Base-by-base conservation (phyloP, 2,329 filamentous ascomycete genomes). In the Aspergillus pseudoviridinutans region DNA sequence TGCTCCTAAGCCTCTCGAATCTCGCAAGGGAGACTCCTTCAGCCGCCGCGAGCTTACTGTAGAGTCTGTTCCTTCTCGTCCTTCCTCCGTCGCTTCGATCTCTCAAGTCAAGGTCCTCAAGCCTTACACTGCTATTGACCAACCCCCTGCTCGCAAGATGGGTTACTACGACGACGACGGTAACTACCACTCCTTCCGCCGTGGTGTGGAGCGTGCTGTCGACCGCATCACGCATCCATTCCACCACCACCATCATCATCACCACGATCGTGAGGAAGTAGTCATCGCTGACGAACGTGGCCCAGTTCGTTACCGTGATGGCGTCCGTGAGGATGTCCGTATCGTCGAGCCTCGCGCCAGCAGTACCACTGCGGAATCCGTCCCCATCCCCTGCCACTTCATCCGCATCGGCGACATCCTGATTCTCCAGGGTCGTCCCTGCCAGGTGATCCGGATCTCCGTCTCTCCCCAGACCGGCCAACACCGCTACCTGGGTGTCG, bases 381-480 rank as follows among this genome's bases (percentile, higher is more conserved):
- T 97, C 78, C 93, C 92, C 76, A 97, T 99, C 79, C 94, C 95
- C 66, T 96, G 92, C 89, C 91, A 99, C 87, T 95, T 97, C 85
- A 93, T 99, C 82, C 94, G 94, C 82, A 90, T 97, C 71, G 94
- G 94, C 79, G 94, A 99, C 80, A 90, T 99, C 81, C 81, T 99
- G 80, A 95, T 97, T 83, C 91, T 99, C 68, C 94, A 99, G 86
- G 93, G 93, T 78, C 93, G 94, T 71, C 92, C 94, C 73, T 97
- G 92, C 90, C 94, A 99, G 87, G 93, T 99, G 79, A 99, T 99
- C 84, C 93, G 93, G 78, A 97, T 99, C 88, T 96, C 92, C 68
- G 96, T 92, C 80, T 97, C 93, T 58, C 85, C 91, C 68, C 93
- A 96, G 83, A 99, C 94, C 62, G 94, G 94, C 78, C 94, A 99